Evolutionary conservation across 768 basidiomycete species (phyloP).

Genomic region (Lentinula boryana): DNA sequence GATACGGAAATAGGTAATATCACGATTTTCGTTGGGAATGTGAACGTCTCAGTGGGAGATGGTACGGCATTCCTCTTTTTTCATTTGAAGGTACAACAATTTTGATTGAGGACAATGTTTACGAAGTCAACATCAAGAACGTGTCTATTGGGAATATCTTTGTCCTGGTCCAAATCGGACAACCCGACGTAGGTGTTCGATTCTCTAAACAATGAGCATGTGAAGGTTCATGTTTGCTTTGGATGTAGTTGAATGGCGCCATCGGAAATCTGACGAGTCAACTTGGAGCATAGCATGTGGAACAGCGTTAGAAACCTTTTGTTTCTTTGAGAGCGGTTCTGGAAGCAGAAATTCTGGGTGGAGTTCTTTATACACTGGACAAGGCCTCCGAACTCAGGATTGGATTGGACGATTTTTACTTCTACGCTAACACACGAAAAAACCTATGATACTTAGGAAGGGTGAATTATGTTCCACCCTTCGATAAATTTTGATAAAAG

Average conservation of each 20-base stretch:
- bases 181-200: conserved; percentile 9
- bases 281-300: neutral
- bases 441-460: neutral
- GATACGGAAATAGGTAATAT: conserved; percentile 15
- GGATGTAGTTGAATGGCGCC: neutral
- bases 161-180: conserved; percentile 14
- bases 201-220: no score
- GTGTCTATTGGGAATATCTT: conserved; percentile 13
- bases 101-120: neutral
- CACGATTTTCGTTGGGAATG: conserved; percentile 13
- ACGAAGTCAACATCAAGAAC: conserved; percentile 12
- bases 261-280: conserved; percentile 2
- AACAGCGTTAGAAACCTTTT: no score
- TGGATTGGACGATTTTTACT: no score
- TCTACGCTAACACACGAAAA: neutral
- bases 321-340: no score
- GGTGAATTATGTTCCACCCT: no score
- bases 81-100: no score
- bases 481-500: no score
- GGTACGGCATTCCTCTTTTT: conserved; percentile 3
- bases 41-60: conserved; percentile 12
- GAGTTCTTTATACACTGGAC: no score
- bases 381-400: no score
- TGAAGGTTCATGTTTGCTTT: neutral
- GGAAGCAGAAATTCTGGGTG: no score